Percentiles rank a stretch among this genome's conserved stretches.
Evolutionary conservation across 2,329 filamentous ascomycete genomes (phyloP).

Genomic region (Penicillium brasilianum): DNA sequence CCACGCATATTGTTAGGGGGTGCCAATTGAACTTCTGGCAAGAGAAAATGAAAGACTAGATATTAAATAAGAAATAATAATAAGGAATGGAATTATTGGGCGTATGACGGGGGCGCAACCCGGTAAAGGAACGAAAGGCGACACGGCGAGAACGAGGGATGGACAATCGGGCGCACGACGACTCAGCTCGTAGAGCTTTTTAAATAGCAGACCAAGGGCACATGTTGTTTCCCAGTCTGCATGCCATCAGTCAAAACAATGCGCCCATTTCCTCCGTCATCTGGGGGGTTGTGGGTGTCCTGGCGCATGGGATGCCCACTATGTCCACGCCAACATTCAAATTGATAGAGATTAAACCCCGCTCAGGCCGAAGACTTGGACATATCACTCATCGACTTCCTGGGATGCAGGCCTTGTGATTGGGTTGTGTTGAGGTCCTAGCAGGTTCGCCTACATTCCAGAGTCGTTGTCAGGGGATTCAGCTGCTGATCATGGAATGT

Average conservation of each 20-base stretch:
- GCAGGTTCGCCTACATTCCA: conserved; percentile 28
- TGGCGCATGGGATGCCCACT: conserved; percentile 27
- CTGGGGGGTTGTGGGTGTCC: conserved; percentile 13
- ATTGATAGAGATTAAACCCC: conserved; percentile 1
- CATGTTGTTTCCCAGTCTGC: conserved; percentile 19
- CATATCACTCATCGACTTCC: neutral
- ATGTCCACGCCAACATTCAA: conserved; percentile 18
- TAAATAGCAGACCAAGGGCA: conserved; percentile 24
- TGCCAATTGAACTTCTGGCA: neutral
- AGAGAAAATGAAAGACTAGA: conserved; percentile 10
- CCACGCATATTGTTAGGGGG: conserved; percentile 33
- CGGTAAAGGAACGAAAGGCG: conserved; percentile 16
- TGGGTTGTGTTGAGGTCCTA: conserved; percentile 9
- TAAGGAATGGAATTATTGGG: conserved; percentile 11
- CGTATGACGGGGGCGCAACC: conserved; percentile 18
- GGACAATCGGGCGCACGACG: neutral
- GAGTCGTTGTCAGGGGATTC: conserved; percentile 29
- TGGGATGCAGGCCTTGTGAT: conserved; percentile 7
- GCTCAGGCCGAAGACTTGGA: neutral
- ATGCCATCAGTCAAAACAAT: conserved; percentile 27
- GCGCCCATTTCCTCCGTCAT: conserved; percentile 15
- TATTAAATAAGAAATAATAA: conserved; percentile 22
- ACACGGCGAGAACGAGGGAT: neutral
- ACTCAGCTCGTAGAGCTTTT: conserved; percentile 1
- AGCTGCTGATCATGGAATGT: conserved; percentile 28